Conservation (phyloP, 352 stramenopile genomes). For the Globisporangium ultimum region DNA sequence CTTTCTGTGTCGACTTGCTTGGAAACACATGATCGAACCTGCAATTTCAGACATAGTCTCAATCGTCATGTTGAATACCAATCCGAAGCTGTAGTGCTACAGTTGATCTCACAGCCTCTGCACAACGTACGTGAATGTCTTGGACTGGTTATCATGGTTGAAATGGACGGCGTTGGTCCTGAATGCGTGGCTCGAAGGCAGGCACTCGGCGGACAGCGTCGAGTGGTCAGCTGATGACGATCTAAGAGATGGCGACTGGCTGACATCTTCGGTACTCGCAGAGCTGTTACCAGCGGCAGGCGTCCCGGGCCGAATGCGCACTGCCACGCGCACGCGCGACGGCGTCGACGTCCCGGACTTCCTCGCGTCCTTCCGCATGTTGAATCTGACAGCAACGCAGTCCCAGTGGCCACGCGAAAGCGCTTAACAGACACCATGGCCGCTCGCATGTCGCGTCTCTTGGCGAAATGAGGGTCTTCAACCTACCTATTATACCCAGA, state of each 20-base stretch:
- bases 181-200: constrained; percentile 6
- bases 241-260: neutral
- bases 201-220: constrained; percentile 11
- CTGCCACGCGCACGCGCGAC: constrained; percentile 55
- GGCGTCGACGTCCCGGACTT: constrained; percentile 7
- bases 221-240: neutral
- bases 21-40: constrained; percentile 66
- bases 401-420: too few relatives aligned
- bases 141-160: constrained; percentile 33
- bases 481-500: too few relatives aligned
- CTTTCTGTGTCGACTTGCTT: constrained; percentile 28
- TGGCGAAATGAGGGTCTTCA: too few relatives aligned
- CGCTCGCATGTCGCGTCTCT: too few relatives aligned
- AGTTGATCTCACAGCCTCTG: too few relatives aligned
- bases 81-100: neutral
- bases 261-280: neutral
- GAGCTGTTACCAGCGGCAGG: neutral
- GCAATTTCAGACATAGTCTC: neutral
- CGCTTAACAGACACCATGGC: too few relatives aligned
- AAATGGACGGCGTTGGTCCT: constrained; percentile 28
- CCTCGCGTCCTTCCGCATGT: constrained; percentile 9
- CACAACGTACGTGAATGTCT: constrained; percentile 35
- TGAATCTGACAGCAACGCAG: neutral
- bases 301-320: constrained; percentile 40
- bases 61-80: neutral